Conservation (phyloP, 306 rosid species). For the Dicorynia guianensis region DNA sequence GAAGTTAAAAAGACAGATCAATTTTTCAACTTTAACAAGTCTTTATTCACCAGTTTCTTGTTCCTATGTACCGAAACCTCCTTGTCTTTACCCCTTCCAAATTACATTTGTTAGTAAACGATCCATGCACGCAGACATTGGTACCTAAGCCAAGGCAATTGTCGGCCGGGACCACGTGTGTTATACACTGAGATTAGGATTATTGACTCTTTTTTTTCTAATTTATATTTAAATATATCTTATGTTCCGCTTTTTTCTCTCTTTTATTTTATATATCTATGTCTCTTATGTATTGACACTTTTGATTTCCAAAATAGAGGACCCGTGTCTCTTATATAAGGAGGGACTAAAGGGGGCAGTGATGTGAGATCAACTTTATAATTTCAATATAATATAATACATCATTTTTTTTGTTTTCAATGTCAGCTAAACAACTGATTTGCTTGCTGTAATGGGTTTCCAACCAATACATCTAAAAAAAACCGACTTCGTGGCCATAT, state of each 20-base stretch:
- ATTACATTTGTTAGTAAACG: constrained; percentile 55
- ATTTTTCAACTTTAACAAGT: constrained; percentile 37
- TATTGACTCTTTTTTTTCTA: no score
- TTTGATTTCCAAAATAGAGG: no score
- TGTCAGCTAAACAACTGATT: constrained; percentile 71
- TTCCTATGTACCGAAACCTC: constrained; percentile 27
- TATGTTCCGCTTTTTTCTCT: no score
- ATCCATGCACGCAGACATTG: constrained; percentile 47
- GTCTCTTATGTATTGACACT: no score
- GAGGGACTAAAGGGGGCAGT: constrained; percentile 37
- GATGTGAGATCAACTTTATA: constrained; percentile 54
- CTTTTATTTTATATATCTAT: no score
- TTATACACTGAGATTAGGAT: no score
- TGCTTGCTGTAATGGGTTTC: constrained; percentile 65
- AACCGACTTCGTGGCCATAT: constrained; percentile 46
- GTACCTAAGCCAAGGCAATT: constrained; percentile 43
- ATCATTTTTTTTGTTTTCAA: constrained; percentile 39
- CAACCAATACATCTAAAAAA: constrained; percentile 56
- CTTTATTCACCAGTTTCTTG: constrained; percentile 40
- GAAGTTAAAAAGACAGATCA: constrained; percentile 38
- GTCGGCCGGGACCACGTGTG: constrained; percentile 52
- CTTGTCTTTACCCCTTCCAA: constrained; percentile 32
- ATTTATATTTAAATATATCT: no score
- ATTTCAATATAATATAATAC: constrained; percentile 33
- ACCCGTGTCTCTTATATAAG: no score